Evolutionary conservation across 2,329 filamentous ascomycete species (phyloP).

Genomic region (Stylonectria norvegica): DNA sequence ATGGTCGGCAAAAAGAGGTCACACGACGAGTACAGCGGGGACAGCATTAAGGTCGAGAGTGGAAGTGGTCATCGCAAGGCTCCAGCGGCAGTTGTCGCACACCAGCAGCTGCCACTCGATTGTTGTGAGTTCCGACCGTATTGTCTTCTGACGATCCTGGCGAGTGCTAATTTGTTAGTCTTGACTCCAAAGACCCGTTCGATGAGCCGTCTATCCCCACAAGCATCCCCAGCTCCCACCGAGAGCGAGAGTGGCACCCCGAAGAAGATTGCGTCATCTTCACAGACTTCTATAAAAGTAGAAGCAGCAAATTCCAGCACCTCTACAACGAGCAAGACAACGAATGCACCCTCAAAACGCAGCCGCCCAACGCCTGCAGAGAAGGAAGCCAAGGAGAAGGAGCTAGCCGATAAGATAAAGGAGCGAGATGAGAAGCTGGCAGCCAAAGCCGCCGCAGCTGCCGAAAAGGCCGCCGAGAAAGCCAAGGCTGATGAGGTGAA

Average conservation of each 20-base stretch:
- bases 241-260: constrained; percentile 17
- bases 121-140: constrained; percentile 18
- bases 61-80: no score
- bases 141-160: background rate
- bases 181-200: constrained; percentile 21
- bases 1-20: constrained; percentile 45
- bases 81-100: no score
- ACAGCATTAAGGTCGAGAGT: constrained; percentile 27
- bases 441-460: constrained; percentile 28
- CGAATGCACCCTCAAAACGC: constrained; percentile 34
- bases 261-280: no score
- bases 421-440: constrained; percentile 31
- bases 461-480: constrained; percentile 36
- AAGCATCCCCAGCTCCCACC: constrained; percentile 36
- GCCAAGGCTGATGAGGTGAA: constrained; percentile 41
- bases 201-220: constrained; percentile 27
- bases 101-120: no score
- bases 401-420: constrained; percentile 38
- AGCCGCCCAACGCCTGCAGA: constrained; percentile 43
- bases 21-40: constrained; percentile 43
- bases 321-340: constrained; percentile 6
- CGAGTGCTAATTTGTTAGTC: constrained; percentile 19
- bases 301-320: background rate
- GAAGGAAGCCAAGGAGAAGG: constrained; percentile 37
- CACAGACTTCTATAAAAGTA: background rate